phyloP scores from a whole-genome alignment of 2,329 filamentous ascomycete genomes.

The Penicillium sp. region DNA sequence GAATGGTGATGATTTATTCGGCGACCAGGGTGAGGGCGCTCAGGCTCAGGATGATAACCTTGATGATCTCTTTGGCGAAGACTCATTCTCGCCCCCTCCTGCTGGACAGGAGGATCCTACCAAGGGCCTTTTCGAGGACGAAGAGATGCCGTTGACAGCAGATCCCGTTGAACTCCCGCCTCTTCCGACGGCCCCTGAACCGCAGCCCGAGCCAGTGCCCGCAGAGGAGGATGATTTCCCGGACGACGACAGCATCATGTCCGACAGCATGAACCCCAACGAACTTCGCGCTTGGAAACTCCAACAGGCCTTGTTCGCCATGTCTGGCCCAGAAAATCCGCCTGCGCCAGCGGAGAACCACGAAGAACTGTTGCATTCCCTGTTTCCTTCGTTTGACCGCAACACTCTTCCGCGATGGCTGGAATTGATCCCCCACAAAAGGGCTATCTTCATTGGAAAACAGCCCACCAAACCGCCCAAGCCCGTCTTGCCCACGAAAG shows the following conservation, averaged over 20 bases:
- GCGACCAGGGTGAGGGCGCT: conserved; percentile 24
- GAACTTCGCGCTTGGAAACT: conserved; percentile 47
- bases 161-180: conserved; percentile 22
- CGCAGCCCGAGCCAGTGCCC: conserved; percentile 24
- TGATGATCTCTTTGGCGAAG: conserved; percentile 53
- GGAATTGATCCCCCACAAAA: conserved; percentile 78
- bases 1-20: conserved; percentile 25
- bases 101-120: conserved; percentile 33
- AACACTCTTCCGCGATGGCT: conserved; percentile 76
- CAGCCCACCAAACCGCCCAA: conserved; percentile 77
- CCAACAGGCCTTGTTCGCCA: conserved; percentile 50
- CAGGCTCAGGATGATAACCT: conserved; percentile 40
- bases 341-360: conserved; percentile 71
- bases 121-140: conserved; percentile 36
- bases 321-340: conserved; percentile 58
- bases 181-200: conserved; percentile 16
- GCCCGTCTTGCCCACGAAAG: conserved; percentile 79
- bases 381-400: conserved; percentile 79
- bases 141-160: conserved; percentile 17
- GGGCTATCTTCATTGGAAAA: conserved; percentile 76
- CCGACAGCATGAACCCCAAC: conserved; percentile 44
- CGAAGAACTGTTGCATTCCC: conserved; percentile 73
- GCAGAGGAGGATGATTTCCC: conserved; percentile 29
- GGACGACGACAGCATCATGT: conserved; percentile 30
- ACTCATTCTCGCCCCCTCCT: conserved; percentile 36